Evolutionary conservation across 1,284 basidiomycete genomes (phyloP).

Genomic region (Termitomyces sp.): DNA sequence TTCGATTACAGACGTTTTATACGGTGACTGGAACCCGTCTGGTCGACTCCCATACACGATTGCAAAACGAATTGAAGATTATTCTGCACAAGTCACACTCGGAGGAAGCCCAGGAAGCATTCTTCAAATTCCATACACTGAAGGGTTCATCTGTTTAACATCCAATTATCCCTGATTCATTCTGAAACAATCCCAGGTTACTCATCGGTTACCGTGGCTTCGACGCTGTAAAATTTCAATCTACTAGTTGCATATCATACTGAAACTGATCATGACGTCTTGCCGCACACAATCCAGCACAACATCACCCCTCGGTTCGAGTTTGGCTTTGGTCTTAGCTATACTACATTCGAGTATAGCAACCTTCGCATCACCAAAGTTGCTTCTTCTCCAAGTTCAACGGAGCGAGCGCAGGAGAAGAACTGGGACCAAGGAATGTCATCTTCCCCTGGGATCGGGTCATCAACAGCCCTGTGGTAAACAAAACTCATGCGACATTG

Average conservation of each 20-base stretch:
- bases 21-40: conserved; percentile 67
- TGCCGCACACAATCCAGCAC: conserved; percentile 25
- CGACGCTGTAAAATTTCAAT: conserved; percentile 46
- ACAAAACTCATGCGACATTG: background rate
- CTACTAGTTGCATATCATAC: background rate
- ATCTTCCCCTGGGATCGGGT: conserved; percentile 42
- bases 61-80: conserved; percentile 63
- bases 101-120: conserved; percentile 36
- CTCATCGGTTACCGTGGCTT: conserved; percentile 75
- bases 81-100: conserved; percentile 51
- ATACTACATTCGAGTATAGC: conserved; percentile 73
- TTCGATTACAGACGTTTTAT: conserved; percentile 68
- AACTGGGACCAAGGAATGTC: conserved; percentile 53
- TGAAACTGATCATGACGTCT: background rate
- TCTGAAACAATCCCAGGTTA: conserved; percentile 30
- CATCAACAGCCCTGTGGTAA: conserved; percentile 53
- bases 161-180: no score
- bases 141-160: conserved; percentile 36
- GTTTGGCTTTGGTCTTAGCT: conserved; percentile 84
- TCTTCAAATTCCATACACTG: conserved; percentile 58
- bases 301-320: conserved; percentile 62
- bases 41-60: conserved; percentile 80
- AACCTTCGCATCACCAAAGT: conserved; percentile 44
- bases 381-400: conserved; percentile 21
- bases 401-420: conserved; percentile 34